Evolutionary conservation across 108 stramenopile genomes (phyloP), one percentile per base, ranked within the genome.

Genomic region (Poteriospumella lacustris): DNA sequence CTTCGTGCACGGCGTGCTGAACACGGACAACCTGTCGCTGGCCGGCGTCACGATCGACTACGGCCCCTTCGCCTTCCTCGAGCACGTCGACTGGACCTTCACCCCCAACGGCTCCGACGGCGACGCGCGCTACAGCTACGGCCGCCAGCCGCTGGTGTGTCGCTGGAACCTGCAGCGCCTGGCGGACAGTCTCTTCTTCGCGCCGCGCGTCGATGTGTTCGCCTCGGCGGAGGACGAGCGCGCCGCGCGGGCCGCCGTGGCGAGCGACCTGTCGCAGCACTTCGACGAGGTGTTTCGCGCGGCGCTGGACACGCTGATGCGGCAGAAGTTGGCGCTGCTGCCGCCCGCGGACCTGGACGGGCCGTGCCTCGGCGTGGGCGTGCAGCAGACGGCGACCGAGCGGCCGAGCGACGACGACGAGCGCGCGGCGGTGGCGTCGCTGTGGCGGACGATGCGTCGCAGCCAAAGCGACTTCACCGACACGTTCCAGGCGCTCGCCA

Each of bases 1-100:
- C 19, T 82, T 82, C 36, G 79, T 79, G 36, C 81, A 82, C 76
- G 81, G 81, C 5, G 81, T 82, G 33, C 79, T 82, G 41, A 82
- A 82, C 76, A 82, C 81, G 0, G 81, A 82, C 76, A 82, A 82
- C 75, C 40, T 82, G n/a, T 79, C 81, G 1, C 36, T 82, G 9
- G 43, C 78, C 29, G 81, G 81, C 26, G 38, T 80, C 3, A 73
- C 70, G 26, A 73, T 73, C 26, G 70, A 73, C 31, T 73, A 73
- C 24, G 70, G 70, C 9, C 70, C 70, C 5, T 73, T 34, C 70
- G 70, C 41, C 9, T 73, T 73, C 70, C 9, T 73, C 31, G 70
- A 73, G 31, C 3, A 3, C 28, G 26, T 34, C 41, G 70, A 73
- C 41, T 3, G 5, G 9, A 31, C 9, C n/a, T 73, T 73, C 36